Conservation (phyloP, 208 protist species). For the Trypanosoma boissoni region DNA sequence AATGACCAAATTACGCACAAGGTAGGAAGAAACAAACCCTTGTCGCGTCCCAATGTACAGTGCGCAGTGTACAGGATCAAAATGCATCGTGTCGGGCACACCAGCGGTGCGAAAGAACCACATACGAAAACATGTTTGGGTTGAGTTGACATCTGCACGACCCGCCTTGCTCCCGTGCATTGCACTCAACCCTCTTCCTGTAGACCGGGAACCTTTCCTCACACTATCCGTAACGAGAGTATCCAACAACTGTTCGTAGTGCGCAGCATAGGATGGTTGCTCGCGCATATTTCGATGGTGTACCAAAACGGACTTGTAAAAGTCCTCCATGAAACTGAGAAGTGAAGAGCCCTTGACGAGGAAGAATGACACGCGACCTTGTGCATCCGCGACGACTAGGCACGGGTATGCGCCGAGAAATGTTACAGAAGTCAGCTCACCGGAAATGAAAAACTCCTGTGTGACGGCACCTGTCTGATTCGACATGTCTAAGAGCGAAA, state of each 20-base stretch:
- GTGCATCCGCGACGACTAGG: conserved; percentile 60
- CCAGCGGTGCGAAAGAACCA: conserved; percentile 35
- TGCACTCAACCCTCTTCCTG: not conserved
- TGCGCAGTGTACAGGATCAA: conserved; percentile 51
- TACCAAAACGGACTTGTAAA: conserved; percentile 36
- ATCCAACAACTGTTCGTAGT: conserved; percentile 2
- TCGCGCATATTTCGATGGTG: conserved; percentile 26
- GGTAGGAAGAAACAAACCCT: conserved; percentile 64
- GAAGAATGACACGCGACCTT: conserved; percentile 52
- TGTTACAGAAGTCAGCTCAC: conserved; percentile 53
- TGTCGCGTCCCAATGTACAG: conserved; percentile 73
- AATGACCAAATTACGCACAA: conserved; percentile 58
- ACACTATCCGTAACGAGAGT: not conserved
- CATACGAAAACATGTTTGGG: conserved; percentile 5
- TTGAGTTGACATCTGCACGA: not conserved
- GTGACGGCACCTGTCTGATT: conserved; percentile 31
- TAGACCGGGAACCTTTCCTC: too few relatives aligned
- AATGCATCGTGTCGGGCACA: conserved; percentile 42
- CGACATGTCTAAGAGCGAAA: conserved; percentile 58
- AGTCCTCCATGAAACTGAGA: conserved; percentile 54
- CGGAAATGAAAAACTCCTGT: conserved; percentile 50
- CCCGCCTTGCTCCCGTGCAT: too few relatives aligned
- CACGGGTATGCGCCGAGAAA: conserved; percentile 78
- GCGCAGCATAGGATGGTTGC: not conserved
- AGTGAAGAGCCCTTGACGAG: conserved; percentile 51